A percentile compares a stretch with the other conserved stretches of the same genome.
Evolutionary conservation across 768 basidiomycete genomes (phyloP).

Genomic region (Russula dissimulans): DNA sequence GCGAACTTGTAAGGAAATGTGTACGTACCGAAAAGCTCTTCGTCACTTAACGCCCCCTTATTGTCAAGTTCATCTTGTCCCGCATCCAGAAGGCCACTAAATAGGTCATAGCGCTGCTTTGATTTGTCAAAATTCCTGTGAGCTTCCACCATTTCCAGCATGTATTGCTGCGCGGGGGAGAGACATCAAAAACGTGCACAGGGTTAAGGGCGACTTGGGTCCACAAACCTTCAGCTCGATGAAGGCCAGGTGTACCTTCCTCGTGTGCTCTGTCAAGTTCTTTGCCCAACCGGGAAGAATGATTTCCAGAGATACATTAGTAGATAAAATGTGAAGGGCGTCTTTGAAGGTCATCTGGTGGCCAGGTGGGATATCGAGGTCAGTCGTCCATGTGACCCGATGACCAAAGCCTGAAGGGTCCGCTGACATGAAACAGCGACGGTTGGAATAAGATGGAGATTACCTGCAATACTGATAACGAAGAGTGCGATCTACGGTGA

Average conservation of each 20-base stretch:
- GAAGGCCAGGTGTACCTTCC: conserved; percentile 31
- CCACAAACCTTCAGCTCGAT: conserved; percentile 34
- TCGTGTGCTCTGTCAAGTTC: conserved; percentile 28
- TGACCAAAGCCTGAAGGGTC: conserved; percentile 36
- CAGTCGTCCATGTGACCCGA: conserved; percentile 40
- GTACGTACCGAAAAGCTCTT: conserved; percentile 19
- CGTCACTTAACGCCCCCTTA: conserved; percentile 15
- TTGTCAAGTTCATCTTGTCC: conserved; percentile 15
- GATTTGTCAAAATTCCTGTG: conserved; percentile 12
- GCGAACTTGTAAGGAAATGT: too few species aligned
- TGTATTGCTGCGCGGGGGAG: conserved; percentile 18
- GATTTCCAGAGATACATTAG: conserved; percentile 31
- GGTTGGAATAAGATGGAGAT: not conserved
- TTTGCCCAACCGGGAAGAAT: conserved; percentile 34
- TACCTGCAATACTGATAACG: conserved; percentile 43
- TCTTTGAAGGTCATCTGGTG: conserved; percentile 42
- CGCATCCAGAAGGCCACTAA: conserved; percentile 22
- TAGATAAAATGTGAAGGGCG: conserved; percentile 37
- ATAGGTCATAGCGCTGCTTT: conserved; percentile 22
- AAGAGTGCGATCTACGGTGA: conserved; percentile 41
- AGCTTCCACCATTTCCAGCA: conserved; percentile 23
- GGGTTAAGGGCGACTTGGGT: too few species aligned
- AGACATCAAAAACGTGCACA: not conserved
- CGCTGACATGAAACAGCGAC: not conserved
- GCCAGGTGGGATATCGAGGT: conserved; percentile 32